phyloP scores from a whole-genome alignment of 2,329 filamentous ascomycete genomes.

The Cladosporium sp. region DNA sequence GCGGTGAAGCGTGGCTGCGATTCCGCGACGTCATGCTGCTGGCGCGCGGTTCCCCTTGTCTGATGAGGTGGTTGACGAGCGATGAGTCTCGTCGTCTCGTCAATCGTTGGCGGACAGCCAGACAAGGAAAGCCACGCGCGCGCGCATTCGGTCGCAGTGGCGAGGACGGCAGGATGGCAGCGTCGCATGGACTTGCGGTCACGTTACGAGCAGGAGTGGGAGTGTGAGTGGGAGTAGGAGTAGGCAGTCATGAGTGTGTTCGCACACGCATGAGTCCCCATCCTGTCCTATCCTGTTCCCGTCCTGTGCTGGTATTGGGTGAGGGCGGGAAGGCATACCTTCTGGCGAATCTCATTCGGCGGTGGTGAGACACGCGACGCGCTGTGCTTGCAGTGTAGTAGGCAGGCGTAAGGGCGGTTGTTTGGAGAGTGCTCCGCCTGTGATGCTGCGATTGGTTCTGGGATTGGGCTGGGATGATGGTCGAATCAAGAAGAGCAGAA shows the following conservation, averaged over 20 bases:
- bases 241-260: too few species aligned
- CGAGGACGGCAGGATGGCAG: conserved; percentile 6
- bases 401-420: not conserved
- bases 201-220: conserved; percentile 9
- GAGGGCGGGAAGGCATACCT: too few species aligned
- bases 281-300: too few species aligned
- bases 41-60: too few species aligned
- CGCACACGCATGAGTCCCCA: too few species aligned
- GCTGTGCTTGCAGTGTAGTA: conserved; percentile 9
- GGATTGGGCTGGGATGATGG: not conserved
- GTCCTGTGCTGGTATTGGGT: not conserved
- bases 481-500: conserved; percentile 3
- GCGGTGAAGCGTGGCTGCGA: conserved; percentile 1
- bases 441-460: conserved; percentile 9
- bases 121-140: too few species aligned
- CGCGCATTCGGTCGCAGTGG: not conserved
- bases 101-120: too few species aligned
- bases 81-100: too few species aligned
- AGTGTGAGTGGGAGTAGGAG: too few species aligned
- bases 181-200: conserved; percentile 5
- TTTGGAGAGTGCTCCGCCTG: not conserved
- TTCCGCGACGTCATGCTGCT: conserved; percentile 4
- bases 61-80: too few species aligned
- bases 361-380: conserved; percentile 12
- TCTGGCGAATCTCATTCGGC: not conserved